Base-by-base conservation (phyloP, 2,329 filamentous ascomycete species). In the Fonsecaea erecta region DNA sequence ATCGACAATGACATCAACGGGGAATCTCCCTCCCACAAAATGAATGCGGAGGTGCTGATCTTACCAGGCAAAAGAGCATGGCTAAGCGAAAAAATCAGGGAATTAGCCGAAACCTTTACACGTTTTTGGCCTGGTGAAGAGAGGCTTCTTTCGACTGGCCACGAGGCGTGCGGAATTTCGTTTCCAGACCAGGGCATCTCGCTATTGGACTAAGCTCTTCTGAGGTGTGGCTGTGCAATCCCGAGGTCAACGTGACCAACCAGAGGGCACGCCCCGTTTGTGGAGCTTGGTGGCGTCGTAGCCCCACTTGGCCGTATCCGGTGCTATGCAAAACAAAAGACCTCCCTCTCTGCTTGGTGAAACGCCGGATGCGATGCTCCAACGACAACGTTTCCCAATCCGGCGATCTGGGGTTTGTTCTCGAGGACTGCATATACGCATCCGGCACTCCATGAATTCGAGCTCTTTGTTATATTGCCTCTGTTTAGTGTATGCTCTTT, bases 1-100 rank as follows among this genome's bases (percentile, higher is more conserved):
- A 35, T 57, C 34, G 9, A 40, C 55, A 62, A 60, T 66, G 64
- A 66, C 64, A 66, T 66, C 64, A 66, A 66, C 52, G 64, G 54
- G 32, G 30, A 51, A 30, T 32, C 24, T 12, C 24, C 30, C n/a
- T n/a, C n/a, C 26, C 46, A 28, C 37, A 48, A 32, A 34, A 9
- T 11, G 54, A 59, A 52, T 59, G 64, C 60, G 64, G 54, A 66
- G 64, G 52, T 51, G 61, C 28, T 46, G 54, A 63, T 63, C 64
- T 21, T 59, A 34, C n/a, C 34, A 57, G 60, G 34, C 34, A 26
- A 48, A 35, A n/a, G 61, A n/a, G 60, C 28, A 66, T 66, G 54
- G 24, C 52, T 28, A 66, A 52, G 54, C 64, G 64, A 61, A 61
- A 56, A 48, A 66, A 35, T 43, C 46, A 48, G 18, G 53, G 59